phyloP scores from a whole-genome alignment of 2,329 filamentous ascomycete species.

The Teratosphaeria viscida region DNA sequence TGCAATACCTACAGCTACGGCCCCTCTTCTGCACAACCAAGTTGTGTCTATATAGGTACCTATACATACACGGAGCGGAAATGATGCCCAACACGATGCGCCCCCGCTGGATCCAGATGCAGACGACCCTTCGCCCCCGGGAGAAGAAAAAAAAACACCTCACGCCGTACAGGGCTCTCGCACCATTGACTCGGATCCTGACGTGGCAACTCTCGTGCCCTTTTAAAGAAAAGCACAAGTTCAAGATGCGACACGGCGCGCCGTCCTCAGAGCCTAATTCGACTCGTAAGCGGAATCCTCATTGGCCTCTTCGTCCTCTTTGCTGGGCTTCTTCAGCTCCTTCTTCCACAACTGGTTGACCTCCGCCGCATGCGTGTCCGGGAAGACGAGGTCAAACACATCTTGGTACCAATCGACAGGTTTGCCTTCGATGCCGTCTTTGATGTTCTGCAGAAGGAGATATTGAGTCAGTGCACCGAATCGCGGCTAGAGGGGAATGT shows the following conservation, averaged over 20 bases:
- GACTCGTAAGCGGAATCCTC: slow-evolving; percentile 9
- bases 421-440: slow-evolving; percentile 84
- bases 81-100: not conserved
- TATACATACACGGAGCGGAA: not conserved
- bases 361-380: slow-evolving; percentile 59
- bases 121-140: not conserved
- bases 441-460: slow-evolving; percentile 67
- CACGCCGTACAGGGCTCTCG: not conserved
- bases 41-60: not conserved
- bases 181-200: not conserved
- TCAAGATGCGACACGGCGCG: no score
- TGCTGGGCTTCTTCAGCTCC: slow-evolving; percentile 47
- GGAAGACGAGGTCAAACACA: slow-evolving; percentile 86
- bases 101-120: not conserved
- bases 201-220: not conserved
- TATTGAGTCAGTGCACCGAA: slow-evolving; percentile 3
- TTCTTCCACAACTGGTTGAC: slow-evolving; percentile 66
- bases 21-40: not conserved
- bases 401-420: slow-evolving; percentile 90
- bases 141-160: not conserved
- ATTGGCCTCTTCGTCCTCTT: slow-evolving; percentile 33
- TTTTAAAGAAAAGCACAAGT: not conserved
- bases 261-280: not conserved
- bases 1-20: not conserved
- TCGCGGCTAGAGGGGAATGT: not conserved